Evolutionary conservation across 345 rosid species (phyloP).

Genomic region (Gossypium australe): DNA sequence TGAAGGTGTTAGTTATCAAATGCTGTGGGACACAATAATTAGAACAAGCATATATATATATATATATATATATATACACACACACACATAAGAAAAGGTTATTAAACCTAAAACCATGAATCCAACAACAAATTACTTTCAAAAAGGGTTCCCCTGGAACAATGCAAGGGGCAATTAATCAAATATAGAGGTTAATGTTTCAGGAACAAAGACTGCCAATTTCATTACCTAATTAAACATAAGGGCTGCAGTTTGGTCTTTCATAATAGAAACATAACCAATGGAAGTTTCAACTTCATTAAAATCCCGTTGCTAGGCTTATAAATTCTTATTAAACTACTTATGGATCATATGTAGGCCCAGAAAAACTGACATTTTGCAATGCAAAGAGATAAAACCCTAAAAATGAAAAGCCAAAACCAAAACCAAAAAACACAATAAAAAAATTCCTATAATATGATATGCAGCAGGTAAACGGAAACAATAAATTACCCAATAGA

Average conservation of each 20-base stretch:
- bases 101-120: no score
- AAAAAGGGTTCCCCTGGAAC: neutral
- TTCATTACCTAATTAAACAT: neutral
- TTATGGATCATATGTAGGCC: neutral
- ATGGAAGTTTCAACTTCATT: neutral
- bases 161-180: neutral
- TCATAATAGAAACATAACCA: neutral
- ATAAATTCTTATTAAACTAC: no score
- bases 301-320: neutral
- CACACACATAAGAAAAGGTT: neutral
- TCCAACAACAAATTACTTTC: neutral
- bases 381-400: neutral
- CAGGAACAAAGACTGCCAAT: neutral
- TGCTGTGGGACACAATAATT: neutral
- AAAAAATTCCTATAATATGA: neutral
- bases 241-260: neutral
- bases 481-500: neutral
- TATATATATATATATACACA: no score
- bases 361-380: neutral
- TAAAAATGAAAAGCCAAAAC: neutral
- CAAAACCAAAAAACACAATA: neutral
- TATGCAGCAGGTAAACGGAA: neutral
- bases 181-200: neutral
- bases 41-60: no score
- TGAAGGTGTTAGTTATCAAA: neutral